Evolutionary conservation across 495 filamentous ascomycete genomes (phyloP), one percentile per base, ranked within the genome.

Genomic region (Talaromyces liani): DNA sequence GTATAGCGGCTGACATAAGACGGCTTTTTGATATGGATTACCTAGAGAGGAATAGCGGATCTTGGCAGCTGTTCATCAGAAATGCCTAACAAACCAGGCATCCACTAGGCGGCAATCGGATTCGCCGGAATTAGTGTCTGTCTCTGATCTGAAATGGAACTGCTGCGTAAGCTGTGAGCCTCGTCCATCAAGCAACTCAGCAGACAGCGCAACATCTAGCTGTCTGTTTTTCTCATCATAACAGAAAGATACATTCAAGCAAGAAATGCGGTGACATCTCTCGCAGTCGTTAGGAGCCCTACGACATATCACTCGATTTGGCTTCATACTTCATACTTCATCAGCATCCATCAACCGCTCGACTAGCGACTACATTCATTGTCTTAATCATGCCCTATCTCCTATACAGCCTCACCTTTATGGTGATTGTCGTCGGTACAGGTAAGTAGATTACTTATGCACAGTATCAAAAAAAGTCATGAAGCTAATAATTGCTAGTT

Each of bases 371-470:
- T 20, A 49, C 45, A 49, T 9, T 49, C 45, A 49, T 49, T 49
- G 9, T 36, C 56, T n/a, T 65, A 61, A 74, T 59, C 65, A 90
- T 92, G 89, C 78, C 76, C 61, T 92, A 91, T 78, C 68, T 96
- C 64, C 83, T 96, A 74, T 97, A 92, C 81, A 82, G 84, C 63
- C 72, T 90, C 60, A 80, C 82, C 65, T 82, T 93, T 70, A 69
- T 83, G 29, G 76, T 87, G 66, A 78, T 92, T 68, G 65, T 91
- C 60, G 69, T 82, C 60, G 80, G 82, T 24, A 87, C 85, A 22
- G 80, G 87, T 89, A 79, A 64, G 76, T 73, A 65, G 51, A 63
- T 58, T 41, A 36, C 47, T 62, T 65, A 54, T 10, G 49, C 27
- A 4, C 6, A 16, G 0, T 9, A 54, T n/a, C 53, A 16, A 27